phyloP scores from a whole-genome alignment of 805 yeast species.

The Metschnikowia kunwiensis region DNA sequence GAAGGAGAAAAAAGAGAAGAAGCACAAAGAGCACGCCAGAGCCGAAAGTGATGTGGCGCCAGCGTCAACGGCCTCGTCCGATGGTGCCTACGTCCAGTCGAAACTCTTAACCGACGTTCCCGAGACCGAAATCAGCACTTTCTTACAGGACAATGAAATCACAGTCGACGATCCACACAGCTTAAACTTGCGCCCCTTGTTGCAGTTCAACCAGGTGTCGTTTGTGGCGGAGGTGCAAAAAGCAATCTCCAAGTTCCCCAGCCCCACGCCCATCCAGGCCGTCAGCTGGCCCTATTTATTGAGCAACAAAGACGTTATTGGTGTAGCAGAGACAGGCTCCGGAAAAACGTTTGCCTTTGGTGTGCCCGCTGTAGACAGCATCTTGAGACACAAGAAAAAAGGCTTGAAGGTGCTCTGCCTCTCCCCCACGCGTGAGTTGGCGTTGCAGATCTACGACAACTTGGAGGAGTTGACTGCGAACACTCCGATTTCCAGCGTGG shows the following conservation, averaged over 20 bases:
- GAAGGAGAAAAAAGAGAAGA: slow-evolving; percentile 38
- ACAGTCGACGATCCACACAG: slow-evolving; percentile 67
- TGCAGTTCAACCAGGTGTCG: slow-evolving; percentile 61
- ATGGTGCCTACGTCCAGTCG: slow-evolving; percentile 36
- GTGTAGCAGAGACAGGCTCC: slow-evolving; percentile 98
- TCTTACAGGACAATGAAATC: slow-evolving; percentile 69
- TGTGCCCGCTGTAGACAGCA: slow-evolving; percentile 87
- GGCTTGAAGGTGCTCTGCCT: slow-evolving; percentile 77
- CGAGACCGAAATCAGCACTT: slow-evolving; percentile 57
- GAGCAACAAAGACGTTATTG: slow-evolving; percentile 79
- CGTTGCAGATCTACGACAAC: slow-evolving; percentile 89
- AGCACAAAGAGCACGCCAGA: slow-evolving; percentile 29
- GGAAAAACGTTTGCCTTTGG: slow-evolving; percentile 98
- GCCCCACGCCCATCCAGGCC: slow-evolving; percentile 95
- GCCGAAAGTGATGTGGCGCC: slow-evolving; percentile 22
- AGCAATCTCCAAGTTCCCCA: slow-evolving; percentile 70
- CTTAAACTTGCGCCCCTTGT: slow-evolving; percentile 59
- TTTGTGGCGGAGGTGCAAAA: slow-evolving; percentile 52
- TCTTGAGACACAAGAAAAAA: slow-evolving; percentile 43
- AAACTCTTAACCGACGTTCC: slow-evolving; percentile 40
- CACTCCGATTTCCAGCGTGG: slow-evolving; percentile 66
- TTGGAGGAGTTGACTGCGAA: slow-evolving; percentile 61
- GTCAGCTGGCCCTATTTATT: slow-evolving; percentile 91
- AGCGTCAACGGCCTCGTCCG: neutral
- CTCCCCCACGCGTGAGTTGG: slow-evolving; percentile 97